Evolutionary conservation across 768 basidiomycete genomes (phyloP).

Genomic region (Pulveroboletus sp.): DNA sequence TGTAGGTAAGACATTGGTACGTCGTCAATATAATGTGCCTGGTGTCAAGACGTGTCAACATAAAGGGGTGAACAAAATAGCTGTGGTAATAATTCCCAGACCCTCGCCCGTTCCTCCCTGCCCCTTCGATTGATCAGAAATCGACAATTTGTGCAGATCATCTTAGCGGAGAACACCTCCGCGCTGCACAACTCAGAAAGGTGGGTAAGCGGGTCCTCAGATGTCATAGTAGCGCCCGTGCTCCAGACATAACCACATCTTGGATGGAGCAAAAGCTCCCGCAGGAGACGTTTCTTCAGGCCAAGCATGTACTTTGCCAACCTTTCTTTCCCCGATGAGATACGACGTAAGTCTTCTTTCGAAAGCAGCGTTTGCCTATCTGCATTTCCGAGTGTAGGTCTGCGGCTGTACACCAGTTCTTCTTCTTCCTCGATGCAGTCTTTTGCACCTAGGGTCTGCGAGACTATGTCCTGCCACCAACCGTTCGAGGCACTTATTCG

Average conservation of each 20-base stretch:
- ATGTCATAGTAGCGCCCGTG: neutral
- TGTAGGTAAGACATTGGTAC: too few relatives aligned
- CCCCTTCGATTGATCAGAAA: neutral
- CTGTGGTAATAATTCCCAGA: constrained; percentile 1
- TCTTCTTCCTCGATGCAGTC: neutral
- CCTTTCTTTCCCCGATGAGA: neutral
- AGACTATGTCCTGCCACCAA: neutral
- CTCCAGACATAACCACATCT: neutral
- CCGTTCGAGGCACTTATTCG: neutral
- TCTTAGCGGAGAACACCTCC: neutral
- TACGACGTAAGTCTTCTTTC: constrained; percentile 2
- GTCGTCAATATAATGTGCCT: too few relatives aligned
- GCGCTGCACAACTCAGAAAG: constrained; percentile 1
- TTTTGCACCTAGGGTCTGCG: neutral
- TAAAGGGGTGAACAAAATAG: neutral
- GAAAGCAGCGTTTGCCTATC: neutral
- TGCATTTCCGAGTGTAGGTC: neutral
- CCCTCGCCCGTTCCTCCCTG: neutral
- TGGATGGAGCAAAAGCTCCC: constrained; percentile 1
- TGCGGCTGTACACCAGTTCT: neutral
- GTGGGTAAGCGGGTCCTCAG: neutral
- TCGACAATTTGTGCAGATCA: neutral
- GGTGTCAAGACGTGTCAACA: too few relatives aligned
- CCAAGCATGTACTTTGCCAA: neutral
- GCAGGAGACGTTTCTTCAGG: constrained; percentile 1